Evolutionary conservation across 202 grass and related monocot species (phyloP).

Genomic region (Alloteropsis angusta): DNA sequence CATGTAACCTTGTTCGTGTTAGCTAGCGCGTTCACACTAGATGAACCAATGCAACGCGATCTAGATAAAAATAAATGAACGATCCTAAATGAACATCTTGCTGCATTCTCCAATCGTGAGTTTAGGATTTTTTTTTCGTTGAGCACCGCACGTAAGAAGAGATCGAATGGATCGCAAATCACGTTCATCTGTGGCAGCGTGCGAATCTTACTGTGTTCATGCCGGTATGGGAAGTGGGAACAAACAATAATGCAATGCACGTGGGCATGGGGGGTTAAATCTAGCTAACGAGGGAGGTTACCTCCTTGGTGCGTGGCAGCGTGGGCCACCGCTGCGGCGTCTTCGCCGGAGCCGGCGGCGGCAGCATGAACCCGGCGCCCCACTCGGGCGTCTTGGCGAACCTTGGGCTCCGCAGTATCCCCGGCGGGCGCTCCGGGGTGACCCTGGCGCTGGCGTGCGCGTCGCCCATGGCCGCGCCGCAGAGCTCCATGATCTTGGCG

Average conservation of each 20-base stretch:
- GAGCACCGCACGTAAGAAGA: neutral
- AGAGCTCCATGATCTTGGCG: slow-evolving; percentile 90
- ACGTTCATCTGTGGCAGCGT: neutral
- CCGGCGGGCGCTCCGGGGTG: slow-evolving; percentile 41
- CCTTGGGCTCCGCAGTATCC: slow-evolving; percentile 45
- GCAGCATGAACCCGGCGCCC: slow-evolving; percentile 45
- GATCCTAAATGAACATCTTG: neutral
- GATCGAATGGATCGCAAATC: neutral
- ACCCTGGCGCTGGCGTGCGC: slow-evolving; percentile 23
- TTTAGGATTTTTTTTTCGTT: neutral
- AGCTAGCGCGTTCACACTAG: neutral
- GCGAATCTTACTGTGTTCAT: slow-evolving; percentile 5
- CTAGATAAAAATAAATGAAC: neutral
- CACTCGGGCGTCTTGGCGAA: slow-evolving; percentile 57
- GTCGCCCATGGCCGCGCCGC: slow-evolving; percentile 23
- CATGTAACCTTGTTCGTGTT: slow-evolving; percentile 7
- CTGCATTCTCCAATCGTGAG: neutral
- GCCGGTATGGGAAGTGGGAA: neutral
- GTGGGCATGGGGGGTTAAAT: neutral
- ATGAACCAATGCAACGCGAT: neutral
- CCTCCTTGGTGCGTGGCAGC: slow-evolving; percentile 38
- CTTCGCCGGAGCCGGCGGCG: slow-evolving; percentile 30
- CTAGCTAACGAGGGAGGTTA: neutral
- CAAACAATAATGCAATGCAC: slow-evolving; percentile 33
- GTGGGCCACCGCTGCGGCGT: slow-evolving; percentile 61